Base-by-base conservation (phyloP, 345 rosid species). In the Gossypium turneri region DNA sequence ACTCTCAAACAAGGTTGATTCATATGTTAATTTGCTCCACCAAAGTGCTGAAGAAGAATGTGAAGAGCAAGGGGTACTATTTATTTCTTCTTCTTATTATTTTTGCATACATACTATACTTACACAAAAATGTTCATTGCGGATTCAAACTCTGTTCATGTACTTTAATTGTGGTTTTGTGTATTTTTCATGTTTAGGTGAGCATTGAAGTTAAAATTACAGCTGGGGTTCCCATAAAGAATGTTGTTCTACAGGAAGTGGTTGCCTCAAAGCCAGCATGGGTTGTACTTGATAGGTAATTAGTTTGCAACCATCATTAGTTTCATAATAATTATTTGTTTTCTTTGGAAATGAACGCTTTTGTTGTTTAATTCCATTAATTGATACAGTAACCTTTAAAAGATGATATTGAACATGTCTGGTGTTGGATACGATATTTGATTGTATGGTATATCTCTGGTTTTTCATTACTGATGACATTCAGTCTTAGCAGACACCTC, bases 201-300 rank as follows among this genome's bases (percentile, higher is more conserved):
- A 81, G 66, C 72, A 73, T 89, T 27, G 89, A 82, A 83, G 90
- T 89, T 55, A 85, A 81, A 79, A 73, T 86, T 34, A 82, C 83
- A 68, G 89, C 90, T 57, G 89, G 89, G 64, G 22, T 65, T 64
- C 90, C 93, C 65, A 63, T 79, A 5, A 85, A 64, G 82, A 84
- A 87, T 67, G 87, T 89, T 45, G 79, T 87, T 58, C 51, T 89
- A n/a, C 93, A 86, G 63, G 89, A 89, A 80, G 84, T 78, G 59
- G 13, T 77, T 10, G 71, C 83, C 22, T 76, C 27, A 61, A 83
- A 81, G 5, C 79, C 89, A 34, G 76, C 85, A 57, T 89, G 93
- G 84, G 83, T 87, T 69, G 48, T 89, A 77, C 84, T 89, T 41
- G 89, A 87, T 72, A 76, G 88, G 90, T 86, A 81, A 9, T 55